Evolutionary conservation across 225 moss, liverwort and hornwort species (phyloP).

Genomic region (Asterella californica): DNA sequence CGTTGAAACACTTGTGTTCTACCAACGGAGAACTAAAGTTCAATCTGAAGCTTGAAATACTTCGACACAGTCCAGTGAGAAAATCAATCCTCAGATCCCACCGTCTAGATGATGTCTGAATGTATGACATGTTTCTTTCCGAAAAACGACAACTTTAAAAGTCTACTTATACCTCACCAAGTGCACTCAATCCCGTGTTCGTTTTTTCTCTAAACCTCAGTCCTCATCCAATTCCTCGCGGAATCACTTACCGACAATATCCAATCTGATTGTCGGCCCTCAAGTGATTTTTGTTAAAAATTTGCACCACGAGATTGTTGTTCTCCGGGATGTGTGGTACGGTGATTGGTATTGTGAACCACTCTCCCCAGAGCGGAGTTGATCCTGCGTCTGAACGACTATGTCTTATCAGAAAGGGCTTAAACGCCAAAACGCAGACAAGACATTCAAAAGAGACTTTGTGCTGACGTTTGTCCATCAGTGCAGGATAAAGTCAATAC

Average conservation of each 20-base stretch:
- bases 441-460: not conserved
- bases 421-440: not conserved
- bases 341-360: slow-evolving; percentile 20
- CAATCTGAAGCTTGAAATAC: too few species aligned
- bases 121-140: too few species aligned
- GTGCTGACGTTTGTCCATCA: not conserved
- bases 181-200: too few species aligned
- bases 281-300: slow-evolving; percentile 21
- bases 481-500: too few species aligned
- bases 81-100: not conserved
- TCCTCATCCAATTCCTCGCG: not conserved
- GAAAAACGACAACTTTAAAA: not conserved
- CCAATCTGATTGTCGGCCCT: slow-evolving; percentile 23
- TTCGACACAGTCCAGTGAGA: too few species aligned
- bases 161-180: too few species aligned
- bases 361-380: slow-evolving; percentile 19
- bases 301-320: slow-evolving; percentile 12
- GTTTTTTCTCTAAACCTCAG: too few species aligned
- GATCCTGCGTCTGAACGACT: slow-evolving; percentile 12
- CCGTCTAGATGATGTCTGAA: not conserved
- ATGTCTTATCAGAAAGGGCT: not conserved
- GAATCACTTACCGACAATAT: slow-evolving; percentile 16
- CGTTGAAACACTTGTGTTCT: too few species aligned
- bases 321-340: slow-evolving; percentile 12
- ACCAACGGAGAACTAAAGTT: too few species aligned